Evolutionary conservation across 129 eudicot genomes (phyloP).

Genomic region (Lactuca sativa): DNA sequence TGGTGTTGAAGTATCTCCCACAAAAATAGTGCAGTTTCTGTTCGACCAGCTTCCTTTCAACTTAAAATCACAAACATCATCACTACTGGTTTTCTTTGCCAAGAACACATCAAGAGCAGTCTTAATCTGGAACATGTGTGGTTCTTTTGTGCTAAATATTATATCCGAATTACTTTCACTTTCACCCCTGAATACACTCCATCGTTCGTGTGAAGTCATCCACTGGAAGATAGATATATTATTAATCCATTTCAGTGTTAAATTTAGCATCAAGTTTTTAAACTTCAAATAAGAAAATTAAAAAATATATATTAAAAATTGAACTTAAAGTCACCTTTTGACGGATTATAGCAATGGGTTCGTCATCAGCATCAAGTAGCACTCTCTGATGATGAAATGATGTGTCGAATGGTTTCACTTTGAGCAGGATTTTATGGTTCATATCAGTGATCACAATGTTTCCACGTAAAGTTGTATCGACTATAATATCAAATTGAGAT

Average conservation of each 20-base stretch:
- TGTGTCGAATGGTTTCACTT: slow-evolving; percentile 13
- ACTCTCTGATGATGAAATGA: slow-evolving; percentile 16
- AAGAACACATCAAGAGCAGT: slow-evolving; percentile 7
- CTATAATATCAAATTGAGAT: slow-evolving; percentile 14
- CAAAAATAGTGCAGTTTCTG: slow-evolving; percentile 11
- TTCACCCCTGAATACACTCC: slow-evolving; percentile 9
- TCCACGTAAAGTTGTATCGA: slow-evolving; percentile 15
- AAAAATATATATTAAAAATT: background rate
- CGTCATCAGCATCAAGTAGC: slow-evolving; percentile 38
- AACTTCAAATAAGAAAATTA: no score
- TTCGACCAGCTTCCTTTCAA: slow-evolving; percentile 42
- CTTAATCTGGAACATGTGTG: background rate
- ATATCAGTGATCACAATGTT: slow-evolving; percentile 30
- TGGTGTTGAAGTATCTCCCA: slow-evolving; percentile 30
- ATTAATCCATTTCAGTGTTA: no score
- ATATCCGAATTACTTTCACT: background rate
- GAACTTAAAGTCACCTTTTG: slow-evolving; percentile 31
- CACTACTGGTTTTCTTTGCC: background rate
- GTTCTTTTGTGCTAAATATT: slow-evolving; percentile 6
- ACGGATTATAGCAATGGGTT: slow-evolving; percentile 5
- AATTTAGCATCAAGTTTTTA: no score
- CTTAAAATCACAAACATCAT: slow-evolving; percentile 8
- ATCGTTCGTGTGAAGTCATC: background rate
- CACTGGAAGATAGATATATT: background rate
- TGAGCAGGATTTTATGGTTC: slow-evolving; percentile 28